Evolutionary conservation across 192 early-diverging fungal species (phyloP).

Genomic region (Coemansia reversa): DNA sequence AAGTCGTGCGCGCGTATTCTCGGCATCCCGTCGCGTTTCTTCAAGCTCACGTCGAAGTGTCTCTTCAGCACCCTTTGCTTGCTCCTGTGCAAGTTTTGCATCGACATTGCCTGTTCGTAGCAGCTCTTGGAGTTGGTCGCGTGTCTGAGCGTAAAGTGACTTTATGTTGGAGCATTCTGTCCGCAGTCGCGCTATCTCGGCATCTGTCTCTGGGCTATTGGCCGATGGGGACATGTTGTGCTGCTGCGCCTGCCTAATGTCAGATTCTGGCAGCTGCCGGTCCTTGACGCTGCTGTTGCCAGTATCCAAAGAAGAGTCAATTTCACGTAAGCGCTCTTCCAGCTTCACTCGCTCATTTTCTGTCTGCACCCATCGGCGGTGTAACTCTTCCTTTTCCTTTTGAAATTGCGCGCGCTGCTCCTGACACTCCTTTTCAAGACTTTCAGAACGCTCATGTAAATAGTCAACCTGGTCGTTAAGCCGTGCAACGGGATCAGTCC

Average conservation of each 20-base stretch:
- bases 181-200: slow-evolving; percentile 27
- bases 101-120: slow-evolving; percentile 28
- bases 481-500: slow-evolving; percentile 10
- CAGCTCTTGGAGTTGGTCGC: slow-evolving; percentile 51
- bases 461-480: slow-evolving; percentile 50
- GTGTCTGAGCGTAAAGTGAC: slow-evolving; percentile 51
- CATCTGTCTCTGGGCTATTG: not conserved
- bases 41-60: slow-evolving; percentile 16
- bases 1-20: not conserved
- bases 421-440: slow-evolving; percentile 27
- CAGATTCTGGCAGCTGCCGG: not conserved
- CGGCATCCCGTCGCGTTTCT: not conserved
- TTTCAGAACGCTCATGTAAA: slow-evolving; percentile 42
- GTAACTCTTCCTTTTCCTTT: slow-evolving; percentile 41
- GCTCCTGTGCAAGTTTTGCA: slow-evolving; percentile 10
- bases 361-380: slow-evolving; percentile 35
- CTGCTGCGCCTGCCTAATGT: too few species aligned
- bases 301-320: not conserved
- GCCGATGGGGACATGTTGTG: too few species aligned
- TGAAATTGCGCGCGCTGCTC: slow-evolving; percentile 37
- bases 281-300: not conserved
- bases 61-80: slow-evolving; percentile 12
- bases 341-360: slow-evolving; percentile 45
- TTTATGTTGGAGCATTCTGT: slow-evolving; percentile 44
- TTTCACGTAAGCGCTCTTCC: slow-evolving; percentile 3